phyloP scores from a whole-genome alignment of 2,329 filamentous ascomycete species.

The Alternaria infectoria region DNA sequence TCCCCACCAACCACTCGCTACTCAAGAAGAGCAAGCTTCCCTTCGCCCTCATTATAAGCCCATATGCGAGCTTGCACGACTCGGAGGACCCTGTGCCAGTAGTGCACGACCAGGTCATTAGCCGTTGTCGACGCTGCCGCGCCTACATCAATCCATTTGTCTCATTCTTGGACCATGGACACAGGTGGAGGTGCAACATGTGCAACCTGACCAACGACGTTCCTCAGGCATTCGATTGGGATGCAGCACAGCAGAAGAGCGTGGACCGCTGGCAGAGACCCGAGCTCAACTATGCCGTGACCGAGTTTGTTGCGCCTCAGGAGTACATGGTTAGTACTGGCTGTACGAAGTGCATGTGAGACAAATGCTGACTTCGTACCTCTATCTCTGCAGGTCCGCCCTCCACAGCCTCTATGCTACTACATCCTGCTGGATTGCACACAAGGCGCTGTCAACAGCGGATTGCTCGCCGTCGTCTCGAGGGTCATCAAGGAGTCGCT shows the following conservation, averaged over 20 bases:
- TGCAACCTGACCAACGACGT: slow-evolving; percentile 98
- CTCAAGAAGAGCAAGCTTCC: slow-evolving; percentile 95
- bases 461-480: slow-evolving; percentile 88
- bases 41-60: slow-evolving; percentile 94
- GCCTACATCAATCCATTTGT: slow-evolving; percentile 97
- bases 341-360: not conserved
- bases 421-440: slow-evolving; percentile 37
- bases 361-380: not conserved
- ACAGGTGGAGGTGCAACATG: slow-evolving; percentile 99
- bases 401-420: slow-evolving; percentile 74
- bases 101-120: slow-evolving; percentile 96
- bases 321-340: slow-evolving; percentile 82
- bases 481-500: slow-evolving; percentile 94
- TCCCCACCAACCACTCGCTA: slow-evolving; percentile 88
- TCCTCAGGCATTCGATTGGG: slow-evolving; percentile 99
- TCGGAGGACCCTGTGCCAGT: slow-evolving; percentile 89
- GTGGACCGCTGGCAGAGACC: slow-evolving; percentile 91
- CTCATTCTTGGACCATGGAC: slow-evolving; percentile 91
- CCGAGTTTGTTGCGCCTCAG: slow-evolving; percentile 96
- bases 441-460: slow-evolving; percentile 74
- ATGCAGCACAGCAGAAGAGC: slow-evolving; percentile 86
- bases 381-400: slow-evolving; percentile 63
- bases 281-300: slow-evolving; percentile 94
- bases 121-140: slow-evolving; percentile 90
- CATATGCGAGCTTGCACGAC: slow-evolving; percentile 91